Evolutionary conservation across 202 grass and related monocot genomes (phyloP), one percentile per base, ranked within the genome.

Genomic region (Carex sylvatica): DNA sequence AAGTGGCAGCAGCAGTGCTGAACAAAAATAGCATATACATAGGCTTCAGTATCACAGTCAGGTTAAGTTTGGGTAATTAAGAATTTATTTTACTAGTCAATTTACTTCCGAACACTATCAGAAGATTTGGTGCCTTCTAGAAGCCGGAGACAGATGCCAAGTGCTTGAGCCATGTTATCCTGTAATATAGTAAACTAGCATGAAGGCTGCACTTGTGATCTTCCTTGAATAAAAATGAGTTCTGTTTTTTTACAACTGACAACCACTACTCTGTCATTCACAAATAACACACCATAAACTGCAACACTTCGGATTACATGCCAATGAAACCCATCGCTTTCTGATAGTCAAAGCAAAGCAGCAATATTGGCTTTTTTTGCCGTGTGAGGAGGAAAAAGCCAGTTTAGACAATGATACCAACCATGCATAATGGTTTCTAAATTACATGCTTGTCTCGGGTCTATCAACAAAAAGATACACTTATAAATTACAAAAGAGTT

Each of bases 1-100:
- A 95, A 70, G 95, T 98, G 85, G 92, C 95, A 87, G 95, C 95
- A 82, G 95, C 95, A 86, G 95, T 98, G 86, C 95, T 98, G 83
- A 83, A 86, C 51, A 66, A 82, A 91, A 79, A 83, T 80, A 36
- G 22, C 22, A 84, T 42, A 52, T 28, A 69, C 30, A 15, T 74
- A 72, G 84, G 78, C 70, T 67, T 83, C 87, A 88, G 71, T 30
- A 13, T 47, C 20, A 80, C 31, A 2, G 56, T 46, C 33, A 80
- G 28, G 18, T 84, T 40, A 67, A 70, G 78, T 84, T 78, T 16
- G 6, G 31, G 62, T 40, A 77, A 56, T 70, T 66, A 79, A 77
- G 35, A 84, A 55, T 78, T 77, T 61, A 38, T 22, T 78, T 65
- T 72, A 49, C 22, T 13, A 88, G 62, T 80, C 42, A 71, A 82